Evolutionary conservation across 2,329 filamentous ascomycete species (phyloP).

Genomic region (Didymella sp.): DNA sequence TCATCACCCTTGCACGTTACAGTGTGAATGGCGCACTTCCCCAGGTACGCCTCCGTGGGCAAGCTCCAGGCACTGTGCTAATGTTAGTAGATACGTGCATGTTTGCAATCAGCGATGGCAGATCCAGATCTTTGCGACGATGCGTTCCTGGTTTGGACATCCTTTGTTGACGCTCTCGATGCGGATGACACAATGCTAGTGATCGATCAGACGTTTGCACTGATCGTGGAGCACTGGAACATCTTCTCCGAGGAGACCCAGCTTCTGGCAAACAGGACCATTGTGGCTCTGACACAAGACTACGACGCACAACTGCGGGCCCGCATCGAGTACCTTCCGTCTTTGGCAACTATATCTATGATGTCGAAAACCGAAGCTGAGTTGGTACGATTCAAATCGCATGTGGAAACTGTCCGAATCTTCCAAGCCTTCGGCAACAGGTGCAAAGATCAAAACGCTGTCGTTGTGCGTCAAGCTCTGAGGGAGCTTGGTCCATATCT

Average conservation of each 20-base stretch:
- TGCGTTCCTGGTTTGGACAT: conserved; percentile 84
- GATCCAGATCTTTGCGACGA: conserved; percentile 75
- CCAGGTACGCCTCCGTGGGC: conserved; percentile 65
- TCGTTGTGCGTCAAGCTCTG: conserved; percentile 83
- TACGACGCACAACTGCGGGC: conserved; percentile 68
- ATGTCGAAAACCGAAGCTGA: conserved; percentile 72
- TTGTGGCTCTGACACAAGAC: conserved; percentile 70
- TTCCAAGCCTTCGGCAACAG: conserved; percentile 76
- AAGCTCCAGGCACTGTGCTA: conserved; percentile 22
- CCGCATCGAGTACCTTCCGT: conserved; percentile 78
- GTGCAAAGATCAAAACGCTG: conserved; percentile 81
- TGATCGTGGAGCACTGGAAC: conserved; percentile 82
- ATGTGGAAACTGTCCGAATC: conserved; percentile 69
- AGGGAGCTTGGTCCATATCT: conserved; percentile 79
- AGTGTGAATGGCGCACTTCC: conserved; percentile 82
- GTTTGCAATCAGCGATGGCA: conserved; percentile 81
- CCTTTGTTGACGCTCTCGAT: conserved; percentile 73
- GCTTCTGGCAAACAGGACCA: conserved; percentile 65
- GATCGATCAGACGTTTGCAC: conserved; percentile 87
- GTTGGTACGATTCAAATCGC: conserved; percentile 69
- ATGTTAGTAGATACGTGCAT: conserved; percentile 78
- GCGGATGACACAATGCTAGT: conserved; percentile 80
- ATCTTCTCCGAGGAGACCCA: conserved; percentile 68
- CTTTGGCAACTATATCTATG: conserved; percentile 72
- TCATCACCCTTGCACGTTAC: conserved; percentile 77